Percentiles rank a stretch among this genome's conserved stretches.
These are phyloP conservation scores for Salisapilia sapeloensis DNA, from an alignment of 352 stramenopile species.

Conservation along the genomic window DNA sequence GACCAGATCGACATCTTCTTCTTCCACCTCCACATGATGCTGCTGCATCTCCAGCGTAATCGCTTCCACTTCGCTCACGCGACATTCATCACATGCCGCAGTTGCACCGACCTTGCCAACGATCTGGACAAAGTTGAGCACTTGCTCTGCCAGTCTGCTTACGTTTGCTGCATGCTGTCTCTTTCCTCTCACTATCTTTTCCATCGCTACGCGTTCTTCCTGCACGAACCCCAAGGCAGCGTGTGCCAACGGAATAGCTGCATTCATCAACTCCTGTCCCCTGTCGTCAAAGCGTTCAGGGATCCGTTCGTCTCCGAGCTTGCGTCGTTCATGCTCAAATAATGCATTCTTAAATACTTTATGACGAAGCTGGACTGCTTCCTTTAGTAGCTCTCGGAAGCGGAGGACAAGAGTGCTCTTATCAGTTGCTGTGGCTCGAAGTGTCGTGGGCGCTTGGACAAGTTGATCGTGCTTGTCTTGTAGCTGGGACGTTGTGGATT, in stretches of 20 bases:
- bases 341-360: slow-evolving; percentile 75
- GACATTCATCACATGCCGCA: slow-evolving; percentile 28
- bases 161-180: slow-evolving; percentile 58
- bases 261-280: slow-evolving; percentile 40
- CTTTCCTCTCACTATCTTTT: slow-evolving; percentile 51
- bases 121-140: slow-evolving; percentile 55
- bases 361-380: slow-evolving; percentile 76
- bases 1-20: slow-evolving; percentile 78
- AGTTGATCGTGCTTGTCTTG: slow-evolving; percentile 62
- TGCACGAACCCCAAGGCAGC: slow-evolving; percentile 59
- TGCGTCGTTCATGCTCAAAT: slow-evolving; percentile 31
- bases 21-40: slow-evolving; percentile 48
- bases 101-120: slow-evolving; percentile 68
- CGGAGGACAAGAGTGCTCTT: slow-evolving; percentile 75
- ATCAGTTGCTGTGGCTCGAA: slow-evolving; percentile 44
- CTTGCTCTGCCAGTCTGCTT: slow-evolving; percentile 59
- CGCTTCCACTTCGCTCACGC: slow-evolving; percentile 22
- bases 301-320: slow-evolving; percentile 31
- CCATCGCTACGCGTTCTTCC: slow-evolving; percentile 54
- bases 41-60: slow-evolving; percentile 30
- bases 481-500: slow-evolving; percentile 52
- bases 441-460: slow-evolving; percentile 40
- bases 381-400: slow-evolving; percentile 75
- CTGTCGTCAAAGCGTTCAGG: slow-evolving; percentile 66
- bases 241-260: slow-evolving; percentile 29